Evolutionary conservation across 225 moss, liverwort and hornwort genomes (phyloP).

Genomic region (Rhytidiadelphus loreus): DNA sequence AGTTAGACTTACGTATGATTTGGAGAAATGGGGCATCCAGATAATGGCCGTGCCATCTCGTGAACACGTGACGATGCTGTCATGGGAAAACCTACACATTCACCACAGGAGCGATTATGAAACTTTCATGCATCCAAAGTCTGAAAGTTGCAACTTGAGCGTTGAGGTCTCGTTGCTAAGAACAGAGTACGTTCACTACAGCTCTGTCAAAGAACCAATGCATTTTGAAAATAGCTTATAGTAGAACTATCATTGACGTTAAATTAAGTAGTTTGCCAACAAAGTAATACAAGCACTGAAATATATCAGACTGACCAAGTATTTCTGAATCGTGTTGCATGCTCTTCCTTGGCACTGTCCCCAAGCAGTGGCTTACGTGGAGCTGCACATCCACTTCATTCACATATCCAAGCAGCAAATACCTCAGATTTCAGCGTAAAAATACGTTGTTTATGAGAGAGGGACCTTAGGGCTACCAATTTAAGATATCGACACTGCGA

Average conservation of each 20-base stretch:
- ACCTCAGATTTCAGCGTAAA: neutral
- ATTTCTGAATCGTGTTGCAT: conserved; percentile 58
- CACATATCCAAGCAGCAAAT: conserved; percentile 5
- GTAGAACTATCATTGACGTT: neutral
- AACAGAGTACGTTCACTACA: neutral
- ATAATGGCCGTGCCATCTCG: conserved; percentile 97
- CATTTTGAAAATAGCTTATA: neutral
- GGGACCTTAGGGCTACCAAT: neutral
- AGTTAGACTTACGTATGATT: conserved; percentile 56
- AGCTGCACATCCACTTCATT: conserved; percentile 93
- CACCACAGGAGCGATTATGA: neutral
- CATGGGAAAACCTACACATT: conserved; percentile 61
- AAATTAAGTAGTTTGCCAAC: neutral
- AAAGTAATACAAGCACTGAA: neutral
- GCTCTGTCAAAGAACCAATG: neutral
- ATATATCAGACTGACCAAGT: conserved; percentile 46
- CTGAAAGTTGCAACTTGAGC: neutral
- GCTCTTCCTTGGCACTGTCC: conserved; percentile 60
- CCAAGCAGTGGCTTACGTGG: conserved; percentile 54
- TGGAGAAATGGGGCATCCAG: conserved; percentile 82
- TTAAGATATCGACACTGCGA: neutral
- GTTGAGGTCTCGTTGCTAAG: neutral
- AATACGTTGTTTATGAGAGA: neutral
- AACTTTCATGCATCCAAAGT: neutral
- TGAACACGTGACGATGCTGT: conserved; percentile 97